Percentiles rank a stretch among this genome's conserved stretches.
phyloP scores from a whole-genome alignment of 257 asterid species.

The Asclepias syriaca region DNA sequence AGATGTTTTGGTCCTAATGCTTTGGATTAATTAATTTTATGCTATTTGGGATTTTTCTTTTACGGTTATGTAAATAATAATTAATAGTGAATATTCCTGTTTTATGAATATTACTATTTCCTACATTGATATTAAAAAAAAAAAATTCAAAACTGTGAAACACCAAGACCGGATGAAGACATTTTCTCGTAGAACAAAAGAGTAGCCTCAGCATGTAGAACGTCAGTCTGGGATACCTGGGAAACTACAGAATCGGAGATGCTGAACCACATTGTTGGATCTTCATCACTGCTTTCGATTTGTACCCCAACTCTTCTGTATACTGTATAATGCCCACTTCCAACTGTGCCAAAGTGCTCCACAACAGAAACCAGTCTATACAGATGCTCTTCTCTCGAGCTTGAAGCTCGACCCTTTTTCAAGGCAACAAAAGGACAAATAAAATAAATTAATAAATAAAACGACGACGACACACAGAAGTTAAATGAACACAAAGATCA shows the following conservation, averaged over 20 bases:
- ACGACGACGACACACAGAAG: too few relatives aligned
- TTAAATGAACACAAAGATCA: background rate
- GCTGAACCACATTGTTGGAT: conserved; percentile 72
- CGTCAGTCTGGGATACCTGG: conserved; percentile 64
- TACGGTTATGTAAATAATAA: background rate
- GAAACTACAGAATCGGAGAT: conserved; percentile 75
- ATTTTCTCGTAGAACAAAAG: conserved; percentile 79
- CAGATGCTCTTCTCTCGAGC: conserved; percentile 20
- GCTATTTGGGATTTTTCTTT: background rate
- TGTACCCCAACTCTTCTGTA: conserved; percentile 58
- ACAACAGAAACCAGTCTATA: conserved; percentile 77
- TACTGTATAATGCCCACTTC: conserved; percentile 83
- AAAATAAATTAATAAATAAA: too few relatives aligned
- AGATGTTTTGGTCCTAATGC: conserved; percentile 78
- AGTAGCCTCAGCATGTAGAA: conserved; percentile 70
- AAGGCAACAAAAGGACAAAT: conserved; percentile 1
- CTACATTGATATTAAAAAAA: too few relatives aligned
- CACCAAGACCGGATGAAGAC: background rate
- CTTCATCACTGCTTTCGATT: conserved; percentile 41
- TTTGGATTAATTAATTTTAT: conserved; percentile 30
- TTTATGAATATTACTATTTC: background rate
- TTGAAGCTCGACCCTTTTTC: conserved; percentile 10
- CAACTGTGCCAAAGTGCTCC: conserved; percentile 71
- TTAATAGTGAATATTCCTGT: background rate
- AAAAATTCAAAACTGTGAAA: background rate